Conservation (phyloP, 2,329 filamentous ascomycete species). For the Herpotrichia juniperi region DNA sequence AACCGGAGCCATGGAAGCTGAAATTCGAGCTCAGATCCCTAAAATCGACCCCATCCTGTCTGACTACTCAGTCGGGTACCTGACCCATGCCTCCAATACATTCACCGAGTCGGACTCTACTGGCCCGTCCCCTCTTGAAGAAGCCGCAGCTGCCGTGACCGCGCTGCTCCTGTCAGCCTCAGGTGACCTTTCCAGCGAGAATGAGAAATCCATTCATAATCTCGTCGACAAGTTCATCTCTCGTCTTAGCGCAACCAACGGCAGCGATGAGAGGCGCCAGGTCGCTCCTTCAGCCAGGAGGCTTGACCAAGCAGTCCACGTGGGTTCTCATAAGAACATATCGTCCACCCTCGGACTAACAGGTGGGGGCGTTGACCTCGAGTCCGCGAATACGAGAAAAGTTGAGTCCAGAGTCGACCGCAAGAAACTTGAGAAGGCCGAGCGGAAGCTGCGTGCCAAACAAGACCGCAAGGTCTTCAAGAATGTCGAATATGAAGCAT, state of each 20-base stretch:
- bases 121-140: constrained; percentile 76
- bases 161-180: constrained; percentile 93
- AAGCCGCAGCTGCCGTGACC: constrained; percentile 84
- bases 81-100: constrained; percentile 88
- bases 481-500: constrained; percentile 97
- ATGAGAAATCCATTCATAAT: constrained; percentile 78
- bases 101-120: constrained; percentile 76
- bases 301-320: constrained; percentile 93
- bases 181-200: constrained; percentile 73
- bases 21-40: constrained; percentile 83
- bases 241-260: constrained; percentile 77
- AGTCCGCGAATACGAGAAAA: constrained; percentile 90
- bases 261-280: constrained; percentile 68
- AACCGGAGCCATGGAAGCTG: constrained; percentile 74
- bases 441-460: constrained; percentile 96
- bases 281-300: constrained; percentile 79
- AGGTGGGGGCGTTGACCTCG: constrained; percentile 83
- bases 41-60: constrained; percentile 88
- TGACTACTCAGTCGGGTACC: constrained; percentile 92
- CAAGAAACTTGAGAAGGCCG: constrained; percentile 99
- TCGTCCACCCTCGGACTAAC: constrained; percentile 92
- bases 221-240: constrained; percentile 90
- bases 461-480: constrained; percentile 99
- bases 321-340: constrained; percentile 92
- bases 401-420: constrained; percentile 97